Percentiles rank a stretch among this genome's conserved stretches.
These are phyloP conservation scores for Coniferiporia weirii DNA, from an alignment of 1,284 basidiomycete species.

Conservation along the genomic window DNA sequence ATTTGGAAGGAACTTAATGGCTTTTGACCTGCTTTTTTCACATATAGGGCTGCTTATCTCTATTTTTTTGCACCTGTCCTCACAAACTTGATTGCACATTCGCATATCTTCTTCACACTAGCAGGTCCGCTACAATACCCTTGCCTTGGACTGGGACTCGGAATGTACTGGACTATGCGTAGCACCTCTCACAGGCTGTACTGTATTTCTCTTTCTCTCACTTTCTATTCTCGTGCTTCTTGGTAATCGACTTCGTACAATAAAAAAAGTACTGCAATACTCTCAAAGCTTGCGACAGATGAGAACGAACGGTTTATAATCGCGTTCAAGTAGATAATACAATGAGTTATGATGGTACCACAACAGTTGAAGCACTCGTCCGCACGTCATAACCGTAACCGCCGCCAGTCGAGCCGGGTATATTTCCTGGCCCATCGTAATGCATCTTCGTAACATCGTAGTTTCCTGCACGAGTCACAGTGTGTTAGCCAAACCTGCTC, in stretches of 20 bases:
- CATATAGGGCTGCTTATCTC: neutral
- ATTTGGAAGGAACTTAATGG: neutral
- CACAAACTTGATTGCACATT: neutral
- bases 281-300: neutral
- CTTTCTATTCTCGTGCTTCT: neutral
- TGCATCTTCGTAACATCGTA: conserved; percentile 78
- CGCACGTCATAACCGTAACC: conserved; percentile 78
- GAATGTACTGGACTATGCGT: neutral
- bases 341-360: conserved; percentile 12
- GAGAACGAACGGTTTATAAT: neutral
- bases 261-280: neutral
- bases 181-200: neutral
- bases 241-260: conserved; percentile 7
- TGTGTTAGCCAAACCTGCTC: too few species aligned
- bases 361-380: conserved; percentile 16
- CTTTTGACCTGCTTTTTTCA: neutral
- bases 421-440: conserved; percentile 74
- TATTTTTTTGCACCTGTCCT: neutral
- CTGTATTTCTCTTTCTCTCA: neutral
- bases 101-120: neutral
- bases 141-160: neutral
- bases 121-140: neutral
- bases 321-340: neutral
- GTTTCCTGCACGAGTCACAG: conserved; percentile 47
- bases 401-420: conserved; percentile 48